phyloP scores from a whole-genome alignment of 2,329 filamentous ascomycete species.

The Microascus cirrosus region DNA sequence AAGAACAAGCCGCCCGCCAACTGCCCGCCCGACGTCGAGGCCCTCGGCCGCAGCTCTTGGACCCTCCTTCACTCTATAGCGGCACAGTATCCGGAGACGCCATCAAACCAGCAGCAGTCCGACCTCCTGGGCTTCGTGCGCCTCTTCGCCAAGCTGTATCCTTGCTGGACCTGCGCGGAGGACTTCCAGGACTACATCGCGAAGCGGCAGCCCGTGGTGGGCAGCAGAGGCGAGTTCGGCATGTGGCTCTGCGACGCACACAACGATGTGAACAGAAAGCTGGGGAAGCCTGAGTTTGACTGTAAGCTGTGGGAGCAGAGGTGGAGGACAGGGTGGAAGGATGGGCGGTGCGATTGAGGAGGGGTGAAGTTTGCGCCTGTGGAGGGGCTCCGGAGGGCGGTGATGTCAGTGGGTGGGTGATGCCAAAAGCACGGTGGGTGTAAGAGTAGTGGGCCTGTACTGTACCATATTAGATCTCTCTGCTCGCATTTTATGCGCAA shows the following conservation, averaged over 20 bases:
- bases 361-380: constrained; percentile 15
- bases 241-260: constrained; percentile 77
- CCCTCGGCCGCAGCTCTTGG: constrained; percentile 81
- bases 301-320: constrained; percentile 85
- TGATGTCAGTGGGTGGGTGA: not conserved
- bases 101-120: constrained; percentile 56
- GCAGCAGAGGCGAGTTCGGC: constrained; percentile 59
- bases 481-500: not conserved
- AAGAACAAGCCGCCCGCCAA: constrained; percentile 34
- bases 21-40: constrained; percentile 85
- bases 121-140: constrained; percentile 70
- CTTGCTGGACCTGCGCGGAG: constrained; percentile 90
- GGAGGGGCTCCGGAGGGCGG: not conserved
- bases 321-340: constrained; percentile 84
- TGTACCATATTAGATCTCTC: not conserved
- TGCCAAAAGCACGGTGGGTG: too few relatives aligned
- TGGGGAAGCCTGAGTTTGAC: constrained; percentile 87
- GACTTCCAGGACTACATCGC: constrained; percentile 80
- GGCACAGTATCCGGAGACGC: constrained; percentile 67
- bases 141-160: constrained; percentile 78
- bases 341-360: constrained; percentile 46
- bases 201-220: constrained; percentile 52
- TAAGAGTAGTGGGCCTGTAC: not conserved
- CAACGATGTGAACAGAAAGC: constrained; percentile 77
- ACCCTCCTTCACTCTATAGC: constrained; percentile 88